Evolutionary conservation across 1,284 basidiomycete genomes (phyloP), one percentile per base, ranked within the genome.

Genomic region (Cutaneotrichosporon daszewskae): DNA sequence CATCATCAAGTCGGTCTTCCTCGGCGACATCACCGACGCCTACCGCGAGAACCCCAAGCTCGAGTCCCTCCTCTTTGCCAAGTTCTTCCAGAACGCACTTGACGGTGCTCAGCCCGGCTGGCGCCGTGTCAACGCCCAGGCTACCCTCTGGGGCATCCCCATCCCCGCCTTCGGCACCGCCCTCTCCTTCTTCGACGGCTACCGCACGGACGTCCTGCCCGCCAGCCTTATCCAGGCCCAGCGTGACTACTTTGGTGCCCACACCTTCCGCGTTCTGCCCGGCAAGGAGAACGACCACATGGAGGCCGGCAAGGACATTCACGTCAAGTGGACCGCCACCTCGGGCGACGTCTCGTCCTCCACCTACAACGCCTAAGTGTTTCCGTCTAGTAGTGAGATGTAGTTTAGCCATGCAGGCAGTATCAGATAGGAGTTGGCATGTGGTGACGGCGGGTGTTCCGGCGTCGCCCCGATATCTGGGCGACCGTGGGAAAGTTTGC

Each of bases 131-230:
- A 80, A 91, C 60, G 94, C 95, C 41, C 94, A 98, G 76, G 87
- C 88, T 52, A 84, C 88, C 53, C 86, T 97, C 53, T 97, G 91
- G 89, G 94, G 95, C 71, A 92, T 96, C 69, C 88, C 94, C 54
- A 86, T 89, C 37, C 92, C 94, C 28, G 91, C 90, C 25, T 89
- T 90, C 78, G 90, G 87, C 76, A 94, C 91, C 44, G 92, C 94
- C 40, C 80, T 99, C 40, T 88, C 94, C 54, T 99, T 98, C 85
- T 97, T 95, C 71, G 95, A 99, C 72, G 95, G 95, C 40, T 98
- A 97, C 80, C 72, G 79, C 55, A 75, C 76, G 56, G 94, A 91
- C 65, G 77, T 87, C 53, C 80, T 97, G 46, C 89, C 94, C 29
- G 95, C 95, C 49, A 91, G 92, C 77, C 77, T 99, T 32, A 74